Percentiles rank a stretch among this genome's conserved stretches.
Conservation (phyloP, 164 flowering plant species). For the Chloranthus sessilifolius region DNA sequence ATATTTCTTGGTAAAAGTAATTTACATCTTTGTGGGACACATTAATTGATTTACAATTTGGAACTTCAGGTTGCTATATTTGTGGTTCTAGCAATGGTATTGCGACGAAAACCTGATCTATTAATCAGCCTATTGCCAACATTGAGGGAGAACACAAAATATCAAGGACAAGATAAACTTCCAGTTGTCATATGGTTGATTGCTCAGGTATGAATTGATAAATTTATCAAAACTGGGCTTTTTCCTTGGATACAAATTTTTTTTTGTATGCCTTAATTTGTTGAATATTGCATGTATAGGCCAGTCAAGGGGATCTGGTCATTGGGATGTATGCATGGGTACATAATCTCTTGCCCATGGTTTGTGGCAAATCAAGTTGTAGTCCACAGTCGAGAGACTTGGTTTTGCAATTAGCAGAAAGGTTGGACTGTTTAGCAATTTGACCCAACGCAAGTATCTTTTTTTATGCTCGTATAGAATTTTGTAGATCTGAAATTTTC, state of each 20-base stretch:
- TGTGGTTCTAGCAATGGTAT: conserved; percentile 67
- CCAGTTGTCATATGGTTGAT: conserved; percentile 73
- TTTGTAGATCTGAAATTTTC: not conserved
- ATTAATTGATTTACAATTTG: too few relatives aligned
- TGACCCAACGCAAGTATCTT: not conserved
- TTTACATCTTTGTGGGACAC: too few relatives aligned
- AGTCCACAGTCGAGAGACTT: conserved; percentile 87
- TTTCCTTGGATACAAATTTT: not conserved
- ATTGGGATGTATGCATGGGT: conserved; percentile 76
- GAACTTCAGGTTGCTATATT: conserved; percentile 78
- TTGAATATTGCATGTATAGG: conserved; percentile 32
- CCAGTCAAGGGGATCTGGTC: conserved; percentile 70
- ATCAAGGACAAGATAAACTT: conserved; percentile 90
- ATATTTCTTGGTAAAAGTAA: too few relatives aligned
- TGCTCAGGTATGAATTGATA: conserved; percentile 50
- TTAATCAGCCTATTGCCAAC: conserved; percentile 42
- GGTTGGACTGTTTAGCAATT: conserved; percentile 33
- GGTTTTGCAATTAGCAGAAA: conserved; percentile 79
- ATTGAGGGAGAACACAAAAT: conserved; percentile 55
- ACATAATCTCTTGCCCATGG: conserved; percentile 59
- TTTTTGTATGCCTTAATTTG: not conserved
- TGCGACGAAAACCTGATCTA: conserved; percentile 79
- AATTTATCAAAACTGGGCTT: not conserved
- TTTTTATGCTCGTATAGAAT: too few relatives aligned
- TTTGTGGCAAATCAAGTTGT: conserved; percentile 52